Evolutionary conservation across 2,329 filamentous ascomycete species (phyloP).

Genomic region (Geosmithia flava): DNA sequence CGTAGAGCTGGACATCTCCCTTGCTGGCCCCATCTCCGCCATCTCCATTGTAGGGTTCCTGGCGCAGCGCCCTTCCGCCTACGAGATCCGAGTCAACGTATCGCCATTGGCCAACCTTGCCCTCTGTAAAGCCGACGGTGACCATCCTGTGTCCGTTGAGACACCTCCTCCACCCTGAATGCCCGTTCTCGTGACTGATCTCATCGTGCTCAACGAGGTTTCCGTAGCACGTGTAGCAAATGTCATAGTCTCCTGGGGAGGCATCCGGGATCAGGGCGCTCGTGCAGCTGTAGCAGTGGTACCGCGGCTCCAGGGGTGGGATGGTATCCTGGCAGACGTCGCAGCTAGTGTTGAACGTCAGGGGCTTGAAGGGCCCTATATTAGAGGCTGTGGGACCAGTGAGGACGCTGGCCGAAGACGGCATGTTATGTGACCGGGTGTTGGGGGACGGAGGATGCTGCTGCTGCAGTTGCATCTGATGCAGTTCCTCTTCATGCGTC

Average conservation of each 20-base stretch:
- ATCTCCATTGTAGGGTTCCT: constrained; percentile 33
- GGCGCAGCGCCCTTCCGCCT: constrained; percentile 59
- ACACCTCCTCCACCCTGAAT: constrained; percentile 74
- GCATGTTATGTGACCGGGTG: constrained; percentile 13
- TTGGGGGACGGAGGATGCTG: neutral
- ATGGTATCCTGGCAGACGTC: constrained; percentile 68
- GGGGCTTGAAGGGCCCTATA: constrained; percentile 48
- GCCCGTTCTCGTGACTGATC: constrained; percentile 64
- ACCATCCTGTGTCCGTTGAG: constrained; percentile 74
- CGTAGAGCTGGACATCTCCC: constrained; percentile 9
- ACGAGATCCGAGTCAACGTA: constrained; percentile 61
- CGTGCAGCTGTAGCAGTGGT: constrained; percentile 70
- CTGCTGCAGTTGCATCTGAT: neutral
- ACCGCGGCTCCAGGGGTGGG: constrained; percentile 53
- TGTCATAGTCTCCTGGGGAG: constrained; percentile 66
- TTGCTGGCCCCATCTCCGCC: constrained; percentile 8
- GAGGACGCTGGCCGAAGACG: constrained; percentile 34
- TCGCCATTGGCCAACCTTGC: constrained; percentile 53
- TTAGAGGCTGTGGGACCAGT: constrained; percentile 31
- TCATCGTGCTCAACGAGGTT: constrained; percentile 49
- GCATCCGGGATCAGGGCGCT: constrained; percentile 32
- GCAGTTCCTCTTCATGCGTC: constrained; percentile 36
- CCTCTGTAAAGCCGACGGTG: constrained; percentile 62
- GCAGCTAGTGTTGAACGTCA: constrained; percentile 65
- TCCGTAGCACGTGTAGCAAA: constrained; percentile 69